Base-by-base conservation (phyloP, 805 yeast species). In the Torulaspora gathmanii region DNA sequence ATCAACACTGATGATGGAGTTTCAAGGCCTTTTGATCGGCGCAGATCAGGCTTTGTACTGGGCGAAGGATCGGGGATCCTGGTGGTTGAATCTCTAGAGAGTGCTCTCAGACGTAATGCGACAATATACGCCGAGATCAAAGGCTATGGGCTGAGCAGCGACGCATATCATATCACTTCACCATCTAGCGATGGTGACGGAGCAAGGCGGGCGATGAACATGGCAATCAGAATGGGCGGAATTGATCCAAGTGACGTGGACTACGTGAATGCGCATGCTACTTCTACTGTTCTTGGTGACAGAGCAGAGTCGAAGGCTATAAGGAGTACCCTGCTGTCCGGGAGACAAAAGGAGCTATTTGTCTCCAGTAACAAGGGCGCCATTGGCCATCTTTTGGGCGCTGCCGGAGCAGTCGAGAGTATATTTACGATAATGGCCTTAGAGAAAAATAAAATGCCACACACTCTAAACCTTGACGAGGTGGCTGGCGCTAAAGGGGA, bases 191-290 rank as follows among this genome's bases (percentile, higher is more conserved):
- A 78, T 46, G 98, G 98, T 1, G 73, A 76, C 26, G 99, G 98
- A 10, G 98, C 97, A 0, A 71, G 62, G 49, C 70, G 85, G 50
- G 82, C 97, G 2, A 93, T 93, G 95, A 66, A 72, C 38, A 75
- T 77, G 74, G 95, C 98, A 0, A 51, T 90, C 20, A 61, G 68
- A 20, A 67, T 71, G 13, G 81, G 82, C 0, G 71, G 71, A 0
- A 46, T 82, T 1, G 60, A 61, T 1, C 73, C 80, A 0, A 36
- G 57, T 3, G 70, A 77, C 1, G 71, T 91, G 15, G 88, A 77
- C 37, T 93, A 89, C 58, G 73, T 93, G 38, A 93, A 95, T 65
- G 97, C 99, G 1, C 99, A 93, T 65, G 99, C 99, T 0, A 93
- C 99, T 0, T 86, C 96, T 0, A 93, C 99, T 0, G 69, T 71